phyloP scores from a whole-genome alignment of 2,329 filamentous ascomycete genomes.

The Trichoderma sp. region DNA sequence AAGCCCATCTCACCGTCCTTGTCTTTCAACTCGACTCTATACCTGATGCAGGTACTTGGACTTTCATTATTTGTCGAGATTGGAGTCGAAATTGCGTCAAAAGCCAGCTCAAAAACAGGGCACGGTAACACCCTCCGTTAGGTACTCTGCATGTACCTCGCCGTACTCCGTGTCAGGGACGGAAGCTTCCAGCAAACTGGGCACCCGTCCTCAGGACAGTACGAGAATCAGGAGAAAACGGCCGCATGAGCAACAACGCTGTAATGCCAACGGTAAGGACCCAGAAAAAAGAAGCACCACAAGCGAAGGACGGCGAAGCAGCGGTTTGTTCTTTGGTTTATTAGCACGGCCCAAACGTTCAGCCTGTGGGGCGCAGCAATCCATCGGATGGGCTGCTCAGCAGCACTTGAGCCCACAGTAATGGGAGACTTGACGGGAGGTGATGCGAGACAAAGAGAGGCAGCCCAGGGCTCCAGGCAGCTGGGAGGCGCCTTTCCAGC shows the following conservation, averaged over 20 bases:
- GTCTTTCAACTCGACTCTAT: no score
- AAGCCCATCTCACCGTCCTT: not conserved
- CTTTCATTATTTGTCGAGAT: not conserved
- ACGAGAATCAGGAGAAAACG: slow-evolving; percentile 13
- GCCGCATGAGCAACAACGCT: not conserved
- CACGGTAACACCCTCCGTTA: slow-evolving; percentile 16
- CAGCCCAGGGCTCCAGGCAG: not conserved
- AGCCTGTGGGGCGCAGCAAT: slow-evolving; percentile 26
- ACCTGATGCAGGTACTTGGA: no score
- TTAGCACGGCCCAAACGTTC: slow-evolving; percentile 17
- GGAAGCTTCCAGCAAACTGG: not conserved
- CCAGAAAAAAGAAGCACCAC: no score
- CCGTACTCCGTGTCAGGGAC: slow-evolving; percentile 1
- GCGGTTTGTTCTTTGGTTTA: not conserved
- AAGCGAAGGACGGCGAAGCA: no score
- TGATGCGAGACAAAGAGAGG: not conserved
- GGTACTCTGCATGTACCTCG: slow-evolving; percentile 11
- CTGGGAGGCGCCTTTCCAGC: no score
- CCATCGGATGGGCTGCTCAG: slow-evolving; percentile 23
- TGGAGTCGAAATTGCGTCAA: slow-evolving; percentile 7
- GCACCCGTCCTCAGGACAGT: no score
- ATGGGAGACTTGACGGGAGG: not conserved
- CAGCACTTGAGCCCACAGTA: not conserved
- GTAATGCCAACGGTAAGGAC: not conserved
- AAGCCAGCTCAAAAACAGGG: not conserved